Evolutionary conservation across 352 stramenopile genomes (phyloP).

Genomic region (Phytophthora macrochlamydospora): DNA sequence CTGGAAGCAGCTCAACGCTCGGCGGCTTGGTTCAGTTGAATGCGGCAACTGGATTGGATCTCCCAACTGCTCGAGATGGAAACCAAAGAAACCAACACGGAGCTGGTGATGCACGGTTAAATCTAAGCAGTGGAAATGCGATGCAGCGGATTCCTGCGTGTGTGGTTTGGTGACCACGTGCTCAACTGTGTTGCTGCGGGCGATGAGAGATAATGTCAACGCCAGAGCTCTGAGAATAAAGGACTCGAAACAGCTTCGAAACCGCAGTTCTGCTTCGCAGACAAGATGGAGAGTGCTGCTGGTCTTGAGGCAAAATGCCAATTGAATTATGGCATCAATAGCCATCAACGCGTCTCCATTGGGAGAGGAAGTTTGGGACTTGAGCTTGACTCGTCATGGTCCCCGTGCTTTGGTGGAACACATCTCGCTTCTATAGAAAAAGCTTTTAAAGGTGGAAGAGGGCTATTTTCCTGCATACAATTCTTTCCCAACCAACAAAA

Average conservation of each 20-base stretch:
- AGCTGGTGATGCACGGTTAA: conserved; percentile 28
- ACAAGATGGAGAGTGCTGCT: too few species aligned
- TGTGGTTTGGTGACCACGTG: conserved; percentile 1
- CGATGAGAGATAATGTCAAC: not conserved
- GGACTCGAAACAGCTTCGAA: conserved; percentile 30
- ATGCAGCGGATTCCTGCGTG: conserved; percentile 15
- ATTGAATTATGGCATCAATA: not conserved
- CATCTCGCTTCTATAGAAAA: not conserved
- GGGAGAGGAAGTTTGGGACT: too few species aligned
- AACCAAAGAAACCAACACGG: conserved; percentile 33
- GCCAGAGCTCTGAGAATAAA: conserved; percentile 22
- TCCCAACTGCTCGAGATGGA: conserved; percentile 24
- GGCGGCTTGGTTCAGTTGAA: conserved; percentile 7
- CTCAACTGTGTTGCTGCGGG: too few species aligned
- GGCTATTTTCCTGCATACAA: not conserved
- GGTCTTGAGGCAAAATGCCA: too few species aligned
- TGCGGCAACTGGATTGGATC: conserved; percentile 15
- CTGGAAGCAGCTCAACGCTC: conserved; percentile 19
- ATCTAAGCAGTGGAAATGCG: conserved; percentile 34
- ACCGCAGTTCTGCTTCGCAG: conserved; percentile 12
- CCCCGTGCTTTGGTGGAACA: too few species aligned
- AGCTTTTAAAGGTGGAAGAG: not conserved
- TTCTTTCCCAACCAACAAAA: not conserved
- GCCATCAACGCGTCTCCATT: not conserved
- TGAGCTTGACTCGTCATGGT: not conserved